Conservation (phyloP, 352 stramenopile genomes). For the Poterioochromonas sp. region DNA sequence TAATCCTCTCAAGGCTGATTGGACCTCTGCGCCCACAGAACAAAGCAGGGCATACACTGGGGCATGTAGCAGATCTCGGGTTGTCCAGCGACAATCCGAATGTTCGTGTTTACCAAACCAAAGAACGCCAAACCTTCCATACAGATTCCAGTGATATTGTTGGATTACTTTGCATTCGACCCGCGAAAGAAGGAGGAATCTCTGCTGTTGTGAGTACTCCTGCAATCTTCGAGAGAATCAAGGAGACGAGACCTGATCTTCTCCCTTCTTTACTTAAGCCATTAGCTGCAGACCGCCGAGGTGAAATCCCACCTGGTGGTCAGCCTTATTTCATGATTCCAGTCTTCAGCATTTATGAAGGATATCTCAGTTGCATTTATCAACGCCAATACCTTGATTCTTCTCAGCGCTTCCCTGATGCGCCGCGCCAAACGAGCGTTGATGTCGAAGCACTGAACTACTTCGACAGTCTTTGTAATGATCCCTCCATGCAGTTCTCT, state of each 20-base stretch:
- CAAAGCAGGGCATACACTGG: background rate
- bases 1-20: background rate
- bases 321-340: background rate
- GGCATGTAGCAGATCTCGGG: background rate
- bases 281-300: background rate
- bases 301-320: background rate
- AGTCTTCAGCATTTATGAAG: background rate
- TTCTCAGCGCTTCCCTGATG: background rate
- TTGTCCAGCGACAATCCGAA: background rate
- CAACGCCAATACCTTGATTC: background rate
- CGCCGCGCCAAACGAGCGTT: background rate
- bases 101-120: background rate
- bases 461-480: background rate
- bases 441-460: background rate
- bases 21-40: background rate
- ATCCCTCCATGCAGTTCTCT: background rate
- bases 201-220: background rate
- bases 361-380: background rate
- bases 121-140: background rate
- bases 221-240: background rate
- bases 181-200: background rate
- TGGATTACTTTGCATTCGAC: background rate
- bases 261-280: background rate
- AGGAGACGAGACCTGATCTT: background rate
- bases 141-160: constrained; percentile 11